Evolutionary conservation across 176 grass and related monocot species (phyloP), one percentile per base, ranked within the genome.

Genomic region (Ensete ventricosum): DNA sequence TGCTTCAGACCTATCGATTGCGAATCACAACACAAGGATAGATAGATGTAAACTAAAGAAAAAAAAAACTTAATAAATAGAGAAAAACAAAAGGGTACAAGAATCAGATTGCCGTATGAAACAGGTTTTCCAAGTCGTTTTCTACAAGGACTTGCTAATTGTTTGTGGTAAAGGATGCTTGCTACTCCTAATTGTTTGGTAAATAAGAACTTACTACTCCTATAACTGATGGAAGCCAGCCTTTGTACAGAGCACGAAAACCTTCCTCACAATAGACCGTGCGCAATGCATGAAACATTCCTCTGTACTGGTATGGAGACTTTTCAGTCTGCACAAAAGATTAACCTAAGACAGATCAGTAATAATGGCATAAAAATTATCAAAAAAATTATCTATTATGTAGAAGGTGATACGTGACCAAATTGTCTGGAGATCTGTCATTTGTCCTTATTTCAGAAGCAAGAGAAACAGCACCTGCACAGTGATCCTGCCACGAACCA

Each of bases 181-280:
- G 2, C 9, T 23, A 23, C 11, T 0, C 52, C 49, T n/a, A 51
- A 23, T 2, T 2, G 6, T 29, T 27, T 34, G 20, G 75, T 62
- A 20, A 43, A 34, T 65, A 64, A 2, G 53, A 84, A 91, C 96
- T 23, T 99, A 99, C 96, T 76, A 99, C 96, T 89, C 96, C 96
- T 6, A 99, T 99, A 14, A 99, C 96, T 71, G 96, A 99, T 50
- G 96, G 96, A 86, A 95, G 91, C 96, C 96, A 99, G 65, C 96
- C 96, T 85, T 83, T 99, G 74, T 99, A 99, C 69, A 99, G 75
- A 74, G 96, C 96, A 76, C 96, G 86, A n/a, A 99, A 99, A 74
- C 96, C 96, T 89, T 99, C 96, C 83, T 99, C 84, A 23, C 96
- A 86, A 60, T 94, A 99, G 11, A 99, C 96, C 52, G 88, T 88